Base-by-base conservation (phyloP, 352 stramenopile species). In the Elongisporangium senticosum region DNA sequence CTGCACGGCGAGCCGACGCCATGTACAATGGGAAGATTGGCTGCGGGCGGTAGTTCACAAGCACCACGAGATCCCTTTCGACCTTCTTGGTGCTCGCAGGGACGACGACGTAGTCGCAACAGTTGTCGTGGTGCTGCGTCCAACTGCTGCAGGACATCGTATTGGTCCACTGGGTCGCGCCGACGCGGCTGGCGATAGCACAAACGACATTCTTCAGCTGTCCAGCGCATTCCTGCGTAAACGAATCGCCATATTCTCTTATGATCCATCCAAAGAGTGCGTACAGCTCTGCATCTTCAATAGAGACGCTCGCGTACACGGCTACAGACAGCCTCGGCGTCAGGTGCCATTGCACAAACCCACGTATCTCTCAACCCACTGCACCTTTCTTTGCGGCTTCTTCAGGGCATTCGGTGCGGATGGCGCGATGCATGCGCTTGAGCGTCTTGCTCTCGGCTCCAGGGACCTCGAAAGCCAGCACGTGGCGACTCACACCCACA, bases 1-100 rank as follows among this genome's bases (percentile, higher is more conserved):
- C 79, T 2, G 81, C 81, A 15, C 81, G 78, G 51, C 83, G 81
- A 19, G 70, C 74, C 17, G 79, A 93, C 19, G 64, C 62, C 74
- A 87, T 79, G 39, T 70, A 89, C 39, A 93, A 52, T 17, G 73
- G 74, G 10, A 89, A 48, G 14, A 87, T 28, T 51, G 67, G 52
- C n/a, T 60, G 33, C 5, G 78, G 81, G 7, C 77, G 69, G 65
- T 80, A 85, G 19, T 67, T 69, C 22, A 90, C 49, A 24, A 89
- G 61, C 49, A 64, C 60, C 17, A 83, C 48, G 17, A 73, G 53
- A 43, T 43, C 33, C 33, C 11, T 43, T 10, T 43, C 11, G 4
- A 43, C 33, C 2, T 6, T 17, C 10, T 43, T 43, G 33, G 33
- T 0, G 33, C 33, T 43, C 11, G 33, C 11, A 43, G 33, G 33